phyloP scores from a whole-genome alignment of 192 early-diverging fungal genomes.

The Backusella morwellensis region DNA sequence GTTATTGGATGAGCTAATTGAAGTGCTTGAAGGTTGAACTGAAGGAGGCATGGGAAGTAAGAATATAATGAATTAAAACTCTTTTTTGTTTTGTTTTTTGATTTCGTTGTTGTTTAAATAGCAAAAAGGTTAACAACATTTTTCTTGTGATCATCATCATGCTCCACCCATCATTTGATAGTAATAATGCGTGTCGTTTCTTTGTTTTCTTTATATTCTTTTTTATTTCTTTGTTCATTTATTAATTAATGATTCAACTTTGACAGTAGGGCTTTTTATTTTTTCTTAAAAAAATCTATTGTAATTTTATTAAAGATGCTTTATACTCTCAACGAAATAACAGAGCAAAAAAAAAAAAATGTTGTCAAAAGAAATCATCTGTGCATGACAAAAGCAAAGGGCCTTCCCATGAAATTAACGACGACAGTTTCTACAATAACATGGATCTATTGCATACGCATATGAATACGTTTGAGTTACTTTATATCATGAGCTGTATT shows the following conservation, averaged over 20 bases:
- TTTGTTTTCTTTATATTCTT: neutral
- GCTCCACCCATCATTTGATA: neutral
- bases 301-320: neutral
- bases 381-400: neutral
- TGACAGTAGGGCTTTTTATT: neutral
- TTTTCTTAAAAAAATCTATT: neutral
- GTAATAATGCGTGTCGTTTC: neutral
- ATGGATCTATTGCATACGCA: neutral
- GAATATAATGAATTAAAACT: neutral
- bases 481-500: neutral
- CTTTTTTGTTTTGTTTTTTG: neutral
- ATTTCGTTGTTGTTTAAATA: neutral
- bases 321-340: too few relatives aligned
- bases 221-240: neutral
- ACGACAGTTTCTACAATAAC: neutral
- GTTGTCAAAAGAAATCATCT: neutral
- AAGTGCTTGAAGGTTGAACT: neutral
- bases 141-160: neutral
- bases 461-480: neutral
- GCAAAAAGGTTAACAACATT: neutral
- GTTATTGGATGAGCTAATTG: neutral
- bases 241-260: neutral
- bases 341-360: neutral
- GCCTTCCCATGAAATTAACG: neutral
- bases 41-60: neutral